Evolutionary conservation across 129 eudicot genomes (phyloP).

Genomic region (Flaveria trinervia): DNA sequence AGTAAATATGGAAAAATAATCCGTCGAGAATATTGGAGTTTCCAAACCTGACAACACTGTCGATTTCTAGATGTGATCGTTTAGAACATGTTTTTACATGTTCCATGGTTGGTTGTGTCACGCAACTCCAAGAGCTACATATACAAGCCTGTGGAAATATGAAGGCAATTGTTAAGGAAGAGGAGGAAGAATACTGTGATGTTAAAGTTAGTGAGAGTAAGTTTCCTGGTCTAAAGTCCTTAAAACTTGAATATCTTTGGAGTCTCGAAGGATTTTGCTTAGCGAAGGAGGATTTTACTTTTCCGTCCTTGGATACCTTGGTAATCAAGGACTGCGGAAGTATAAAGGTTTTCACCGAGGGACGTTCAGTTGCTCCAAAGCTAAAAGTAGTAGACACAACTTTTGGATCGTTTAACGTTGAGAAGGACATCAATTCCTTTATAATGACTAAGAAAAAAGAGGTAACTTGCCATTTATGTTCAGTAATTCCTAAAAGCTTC

Average conservation of each 20-base stretch:
- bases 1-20: background rate
- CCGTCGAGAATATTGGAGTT: background rate
- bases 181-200: background rate
- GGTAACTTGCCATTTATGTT: background rate
- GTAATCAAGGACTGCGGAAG: background rate
- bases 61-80: background rate
- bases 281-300: background rate
- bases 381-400: background rate
- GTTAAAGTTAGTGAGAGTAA: background rate
- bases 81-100: background rate
- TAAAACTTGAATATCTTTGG: background rate
- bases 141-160: background rate
- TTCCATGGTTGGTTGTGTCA: conserved; percentile 1
- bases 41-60: background rate
- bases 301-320: background rate
- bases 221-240: background rate
- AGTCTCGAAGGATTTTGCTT: background rate
- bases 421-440: background rate
- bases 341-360: background rate
- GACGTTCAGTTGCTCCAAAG: background rate
- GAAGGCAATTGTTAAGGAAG: background rate
- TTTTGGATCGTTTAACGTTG: background rate
- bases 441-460: background rate
- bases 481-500: background rate
- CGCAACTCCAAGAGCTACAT: background rate